Base-by-base conservation (phyloP, 345 rosid genomes). In the Populus ilicifolia region DNA sequence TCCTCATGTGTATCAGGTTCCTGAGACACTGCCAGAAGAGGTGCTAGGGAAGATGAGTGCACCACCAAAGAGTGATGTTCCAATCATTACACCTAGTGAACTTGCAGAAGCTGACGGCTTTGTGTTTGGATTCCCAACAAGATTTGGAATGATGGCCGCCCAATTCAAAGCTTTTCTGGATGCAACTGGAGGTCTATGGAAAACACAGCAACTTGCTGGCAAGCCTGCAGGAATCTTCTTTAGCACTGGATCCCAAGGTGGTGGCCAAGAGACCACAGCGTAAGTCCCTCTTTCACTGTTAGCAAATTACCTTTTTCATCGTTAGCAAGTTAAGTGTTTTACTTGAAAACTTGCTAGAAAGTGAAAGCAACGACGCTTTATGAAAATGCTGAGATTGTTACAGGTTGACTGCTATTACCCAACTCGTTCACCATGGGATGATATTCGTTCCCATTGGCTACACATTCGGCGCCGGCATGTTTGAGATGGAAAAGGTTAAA, bases 241-340 rank as follows among this genome's bases (percentile, higher is more conserved):
- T 78, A 91, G 98, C 89, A 94, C 98, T n/a, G 98, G 98, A 63
- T 94, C 98, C 74, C 97, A 94, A 85, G 98, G 98, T 43, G 98
- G 98, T 64, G 98, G 98, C 67, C 98, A 94, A 75, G 98, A 94
- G 85, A 94, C 98, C 41, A 94, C 98, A 12, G 89, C 98, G 97
- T 94, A 81, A 86, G 93, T 75, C 70, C 66, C 68, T n/a, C 33
- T 43, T 21, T 63, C 27, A 29, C 23, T 20, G 0, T 66, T 29
- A 8, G 18, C 67, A 25, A 69, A 21, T 20, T 36, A 23, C 67
- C 65, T 61, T 21, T 35, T 44, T n/a, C 29, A 30, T n/a, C 17
- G 0, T 67, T 30, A 9, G 20, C 68, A 27, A 69, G 17, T 21
- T 18, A 18, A 27, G 14, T 25, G 48, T 4, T 16, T 27, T 70